Evolutionary conservation across 1,284 basidiomycete genomes (phyloP).

Genomic region (Schizophyllum amplum): DNA sequence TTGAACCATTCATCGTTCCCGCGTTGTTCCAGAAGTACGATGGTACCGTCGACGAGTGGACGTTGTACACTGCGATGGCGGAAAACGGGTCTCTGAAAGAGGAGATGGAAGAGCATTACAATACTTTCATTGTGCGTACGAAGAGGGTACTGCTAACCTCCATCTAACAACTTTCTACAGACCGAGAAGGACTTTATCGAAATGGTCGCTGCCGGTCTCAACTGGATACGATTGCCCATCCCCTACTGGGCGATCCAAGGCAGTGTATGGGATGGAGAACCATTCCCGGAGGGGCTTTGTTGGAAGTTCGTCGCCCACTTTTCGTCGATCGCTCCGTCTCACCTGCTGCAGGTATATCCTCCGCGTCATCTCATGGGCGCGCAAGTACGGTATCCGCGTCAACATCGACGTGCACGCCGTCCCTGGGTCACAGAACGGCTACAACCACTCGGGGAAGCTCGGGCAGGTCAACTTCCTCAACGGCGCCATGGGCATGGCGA

Average conservation of each 20-base stretch:
- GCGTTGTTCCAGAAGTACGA: conserved; percentile 68
- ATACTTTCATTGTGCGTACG: conserved; percentile 66
- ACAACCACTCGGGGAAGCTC: conserved; percentile 63
- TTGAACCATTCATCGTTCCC: conserved; percentile 81
- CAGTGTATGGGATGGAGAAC: conserved; percentile 40
- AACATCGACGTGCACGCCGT: conserved; percentile 80
- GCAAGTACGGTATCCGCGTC: conserved; percentile 85
- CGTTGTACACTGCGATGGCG: conserved; percentile 58
- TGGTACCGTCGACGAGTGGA: conserved; percentile 69
- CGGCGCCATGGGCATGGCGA: conserved; percentile 56
- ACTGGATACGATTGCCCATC: conserved; percentile 80
- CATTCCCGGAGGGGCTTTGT: conserved; percentile 66
- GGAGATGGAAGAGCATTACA: conserved; percentile 73
- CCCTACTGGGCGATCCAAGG: conserved; percentile 79
- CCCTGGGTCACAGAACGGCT: conserved; percentile 73
- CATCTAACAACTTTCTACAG: too few relatives aligned
- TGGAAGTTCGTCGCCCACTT: conserved; percentile 55
- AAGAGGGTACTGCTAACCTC: too few relatives aligned
- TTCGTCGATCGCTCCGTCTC: conserved; percentile 13
- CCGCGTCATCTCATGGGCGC: conserved; percentile 71
- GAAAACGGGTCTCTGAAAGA: conserved; percentile 37
- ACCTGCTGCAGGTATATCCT: conserved; percentile 55
- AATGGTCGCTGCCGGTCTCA: conserved; percentile 87
- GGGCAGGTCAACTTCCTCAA: conserved; percentile 63
- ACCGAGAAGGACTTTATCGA: conserved; percentile 86